phyloP scores from a whole-genome alignment of 208 protist species.

The Acanthamoeba polyphaga region DNA sequence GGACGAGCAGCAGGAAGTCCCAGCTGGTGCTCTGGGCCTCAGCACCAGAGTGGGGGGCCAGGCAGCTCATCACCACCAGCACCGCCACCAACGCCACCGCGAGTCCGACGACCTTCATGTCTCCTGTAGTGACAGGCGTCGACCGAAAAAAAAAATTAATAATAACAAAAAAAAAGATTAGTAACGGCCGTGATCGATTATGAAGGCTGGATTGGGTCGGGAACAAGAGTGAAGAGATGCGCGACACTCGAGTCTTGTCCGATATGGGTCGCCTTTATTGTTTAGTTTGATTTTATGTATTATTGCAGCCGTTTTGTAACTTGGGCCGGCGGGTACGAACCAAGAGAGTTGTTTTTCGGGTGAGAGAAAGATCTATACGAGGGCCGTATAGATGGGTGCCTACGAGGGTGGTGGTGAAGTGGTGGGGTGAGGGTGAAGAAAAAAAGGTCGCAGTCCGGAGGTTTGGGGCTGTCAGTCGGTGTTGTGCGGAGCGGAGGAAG shows the following conservation, averaged over 20 bases:
- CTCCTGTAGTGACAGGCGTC: not conserved
- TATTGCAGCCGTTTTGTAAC: no score
- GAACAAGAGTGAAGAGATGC: no score
- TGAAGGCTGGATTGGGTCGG: no score
- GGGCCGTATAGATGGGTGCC: not conserved
- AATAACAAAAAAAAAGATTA: not conserved
- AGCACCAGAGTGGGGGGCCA: not conserved
- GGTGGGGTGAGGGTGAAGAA: not conserved
- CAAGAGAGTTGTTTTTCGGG: not conserved
- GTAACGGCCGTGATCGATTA: no score
- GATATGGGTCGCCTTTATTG: no score
- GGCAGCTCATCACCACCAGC: not conserved
- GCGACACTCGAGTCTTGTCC: no score
- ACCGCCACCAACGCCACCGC: slow-evolving; percentile 27
- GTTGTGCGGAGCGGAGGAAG: no score
- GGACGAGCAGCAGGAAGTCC: slow-evolving; percentile 72
- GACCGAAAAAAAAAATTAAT: no score
- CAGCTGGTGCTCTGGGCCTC: slow-evolving; percentile 46
- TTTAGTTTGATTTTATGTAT: no score
- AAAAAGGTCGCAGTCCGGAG: no score
- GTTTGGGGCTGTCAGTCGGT: no score
- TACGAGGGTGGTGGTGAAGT: not conserved
- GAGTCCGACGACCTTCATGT: slow-evolving; percentile 29
- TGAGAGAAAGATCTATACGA: not conserved
- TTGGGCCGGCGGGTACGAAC: no score